Percentiles rank a stretch among this genome's conserved stretches.
These are phyloP conservation scores for Diaporthe ampelina DNA, from an alignment of 2,329 filamentous ascomycete genomes.

Conservation along the genomic window DNA sequence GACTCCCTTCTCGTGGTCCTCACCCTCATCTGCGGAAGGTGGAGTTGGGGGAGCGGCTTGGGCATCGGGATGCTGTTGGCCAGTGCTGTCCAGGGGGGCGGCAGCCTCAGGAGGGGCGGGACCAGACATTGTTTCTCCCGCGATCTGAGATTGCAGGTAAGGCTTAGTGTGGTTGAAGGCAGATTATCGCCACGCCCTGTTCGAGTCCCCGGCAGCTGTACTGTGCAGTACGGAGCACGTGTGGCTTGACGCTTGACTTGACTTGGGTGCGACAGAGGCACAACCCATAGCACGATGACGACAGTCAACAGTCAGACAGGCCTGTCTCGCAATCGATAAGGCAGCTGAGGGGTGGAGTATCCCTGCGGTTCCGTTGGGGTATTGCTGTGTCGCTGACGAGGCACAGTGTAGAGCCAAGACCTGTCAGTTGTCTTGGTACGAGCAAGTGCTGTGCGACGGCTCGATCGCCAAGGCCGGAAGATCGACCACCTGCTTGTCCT, in stretches of 20 bases:
- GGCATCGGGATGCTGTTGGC: not conserved
- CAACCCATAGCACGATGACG: constrained; percentile 31
- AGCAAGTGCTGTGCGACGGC: constrained; percentile 8
- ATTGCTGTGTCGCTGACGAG: constrained; percentile 2
- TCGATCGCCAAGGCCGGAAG: constrained; percentile 31
- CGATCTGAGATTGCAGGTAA: constrained; percentile 11
- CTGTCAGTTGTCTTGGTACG: constrained; percentile 31
- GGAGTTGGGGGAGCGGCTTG: not conserved
- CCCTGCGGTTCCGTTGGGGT: constrained; percentile 15
- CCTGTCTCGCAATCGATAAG: constrained; percentile 13
- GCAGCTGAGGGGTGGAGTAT: constrained; percentile 24
- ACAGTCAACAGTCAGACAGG: constrained; percentile 12
- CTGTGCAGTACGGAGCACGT: constrained; percentile 7
- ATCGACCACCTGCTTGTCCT: constrained; percentile 15
- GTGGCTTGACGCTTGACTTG: constrained; percentile 33
- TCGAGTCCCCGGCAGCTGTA: not conserved
- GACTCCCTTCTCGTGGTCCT: constrained; percentile 32
- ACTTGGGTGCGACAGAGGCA: constrained; percentile 15
- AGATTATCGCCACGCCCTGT: constrained; percentile 33
- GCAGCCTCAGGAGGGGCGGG: constrained; percentile 19
- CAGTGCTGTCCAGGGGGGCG: constrained; percentile 17
- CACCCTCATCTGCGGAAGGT: not conserved
- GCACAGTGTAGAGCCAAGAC: constrained; percentile 29
- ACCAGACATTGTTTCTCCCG: constrained; percentile 36
- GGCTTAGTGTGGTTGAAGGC: constrained; percentile 1